phyloP scores from a whole-genome alignment of 179 eudicot species.

The Beta corolliflora region DNA sequence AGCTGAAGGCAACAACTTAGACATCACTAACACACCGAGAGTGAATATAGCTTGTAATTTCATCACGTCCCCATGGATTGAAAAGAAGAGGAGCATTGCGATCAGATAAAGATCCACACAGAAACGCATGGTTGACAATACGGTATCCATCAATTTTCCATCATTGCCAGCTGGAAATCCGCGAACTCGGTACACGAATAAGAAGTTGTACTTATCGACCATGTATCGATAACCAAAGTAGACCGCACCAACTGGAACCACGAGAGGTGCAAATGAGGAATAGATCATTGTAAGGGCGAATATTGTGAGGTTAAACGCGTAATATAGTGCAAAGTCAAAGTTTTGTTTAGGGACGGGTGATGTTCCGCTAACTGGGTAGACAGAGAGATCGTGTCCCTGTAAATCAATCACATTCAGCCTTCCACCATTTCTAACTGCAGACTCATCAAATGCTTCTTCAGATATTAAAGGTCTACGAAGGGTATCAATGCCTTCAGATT shows the following conservation, averaged over 20 bases:
- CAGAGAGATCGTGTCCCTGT: slow-evolving; percentile 77
- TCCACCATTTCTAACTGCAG: slow-evolving; percentile 36
- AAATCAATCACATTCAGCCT: slow-evolving; percentile 53
- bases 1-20: slow-evolving; percentile 79
- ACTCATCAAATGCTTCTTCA: slow-evolving; percentile 45
- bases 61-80: slow-evolving; percentile 83
- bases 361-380: slow-evolving; percentile 81
- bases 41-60: slow-evolving; percentile 95
- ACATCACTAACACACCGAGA: slow-evolving; percentile 69
- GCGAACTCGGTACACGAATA: slow-evolving; percentile 87
- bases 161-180: slow-evolving; percentile 99
- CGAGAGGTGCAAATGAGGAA: slow-evolving; percentile 86
- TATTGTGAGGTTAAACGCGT: slow-evolving; percentile 96
- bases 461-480: slow-evolving; percentile 73
- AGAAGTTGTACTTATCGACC: slow-evolving; percentile 97
- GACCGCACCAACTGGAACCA: slow-evolving; percentile 89
- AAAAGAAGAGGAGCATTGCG: slow-evolving; percentile 85
- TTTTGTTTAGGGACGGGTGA: slow-evolving; percentile 87
- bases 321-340: slow-evolving; percentile 94
- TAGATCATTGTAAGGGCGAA: slow-evolving; percentile 92
- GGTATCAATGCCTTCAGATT: slow-evolving; percentile 52
- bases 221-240: slow-evolving; percentile 94
- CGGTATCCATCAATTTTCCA: slow-evolving; percentile 92
- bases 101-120: slow-evolving; percentile 88
- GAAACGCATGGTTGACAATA: slow-evolving; percentile 80